Evolutionary conservation across 257 asterid genomes (phyloP).

Genomic region (Scutellaria barbata): DNA sequence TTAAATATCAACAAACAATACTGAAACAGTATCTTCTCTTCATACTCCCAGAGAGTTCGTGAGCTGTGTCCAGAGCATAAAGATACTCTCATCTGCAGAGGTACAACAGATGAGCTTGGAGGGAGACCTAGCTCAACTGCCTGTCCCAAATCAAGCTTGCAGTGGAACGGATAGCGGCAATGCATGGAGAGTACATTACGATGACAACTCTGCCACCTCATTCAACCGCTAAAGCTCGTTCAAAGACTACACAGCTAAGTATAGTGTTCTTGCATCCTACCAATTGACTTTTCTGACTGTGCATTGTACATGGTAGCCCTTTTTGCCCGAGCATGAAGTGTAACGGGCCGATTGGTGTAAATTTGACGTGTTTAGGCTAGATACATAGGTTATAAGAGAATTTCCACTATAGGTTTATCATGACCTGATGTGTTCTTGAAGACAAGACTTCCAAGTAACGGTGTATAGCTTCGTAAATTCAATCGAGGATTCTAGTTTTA

Average conservation of each 20-base stretch:
- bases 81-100: conserved; percentile 84
- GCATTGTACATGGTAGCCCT: conserved; percentile 39
- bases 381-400: conserved; percentile 32
- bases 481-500: conserved; percentile 14
- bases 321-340: conserved; percentile 29
- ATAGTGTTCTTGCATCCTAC: conserved; percentile 19
- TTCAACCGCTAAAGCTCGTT: conserved; percentile 55
- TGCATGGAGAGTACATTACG: conserved; percentile 78
- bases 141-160: conserved; percentile 78
- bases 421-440: conserved; percentile 34
- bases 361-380: conserved; percentile 34
- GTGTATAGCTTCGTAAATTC: conserved; percentile 38
- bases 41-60: conserved; percentile 74
- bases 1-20: background rate
- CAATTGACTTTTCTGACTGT: conserved; percentile 30
- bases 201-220: conserved; percentile 73
- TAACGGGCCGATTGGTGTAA: conserved; percentile 40
- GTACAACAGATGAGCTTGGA: conserved; percentile 98
- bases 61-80: conserved; percentile 92
- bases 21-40: background rate
- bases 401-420: conserved; percentile 18
- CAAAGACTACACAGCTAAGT: background rate
- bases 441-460: conserved; percentile 26
- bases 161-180: conserved; percentile 90
- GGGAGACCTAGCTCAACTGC: conserved; percentile 75